Evolutionary conservation across 2,329 filamentous ascomycete species (phyloP), one percentile per base, ranked within the genome.

Genomic region (Phyllosticta capitalensis): DNA sequence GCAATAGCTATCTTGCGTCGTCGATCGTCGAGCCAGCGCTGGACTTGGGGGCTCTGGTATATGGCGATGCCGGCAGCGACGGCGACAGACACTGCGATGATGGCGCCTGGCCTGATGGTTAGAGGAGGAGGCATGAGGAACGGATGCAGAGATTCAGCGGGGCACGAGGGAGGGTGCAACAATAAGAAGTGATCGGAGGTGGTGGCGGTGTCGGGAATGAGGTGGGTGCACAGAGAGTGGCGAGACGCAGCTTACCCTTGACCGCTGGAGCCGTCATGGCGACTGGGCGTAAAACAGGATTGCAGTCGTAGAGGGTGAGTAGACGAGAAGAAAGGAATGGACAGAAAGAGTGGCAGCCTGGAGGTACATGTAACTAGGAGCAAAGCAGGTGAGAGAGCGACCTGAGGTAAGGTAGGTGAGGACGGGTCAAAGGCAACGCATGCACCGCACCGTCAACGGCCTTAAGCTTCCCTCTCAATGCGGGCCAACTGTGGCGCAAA

Each of bases 11-110:
- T 79, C 69, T 83, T 85, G 60, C 81, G 81, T 52, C 83, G 80
- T 59, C 81, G 83, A 59, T 81, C 77, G 60, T 83, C 78, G 57
- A 86, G 72, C 83, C 83, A 86, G 78, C 79, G 76, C 69, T 82
- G 77, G 61, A 86, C 77, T 67, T 85, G 80, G 0, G 83, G 83
- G 49, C 80, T 84, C 68, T 86, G 81, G 70, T 85, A 84, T 52
- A 84, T 79, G 56, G 83, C 83, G 55, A 85, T 78, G 12, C 83
- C 81, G 19, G 84, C 82, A 62, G 83, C 83, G 56, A 85, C 79
- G 59, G 86, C 74, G 49, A 86, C 77, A 51, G 81, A 81, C 63
- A 84, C 78, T 54, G 81, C 82, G 64, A 86, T 80, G 63, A 87
- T 81, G 64, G 85, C 78, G 67, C 83, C 83, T 86, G 69, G 58